These are phyloP conservation scores for Backusella sp. DNA, from an alignment of 192 early-diverging fungal species.

Conservation along the genomic window DNA sequence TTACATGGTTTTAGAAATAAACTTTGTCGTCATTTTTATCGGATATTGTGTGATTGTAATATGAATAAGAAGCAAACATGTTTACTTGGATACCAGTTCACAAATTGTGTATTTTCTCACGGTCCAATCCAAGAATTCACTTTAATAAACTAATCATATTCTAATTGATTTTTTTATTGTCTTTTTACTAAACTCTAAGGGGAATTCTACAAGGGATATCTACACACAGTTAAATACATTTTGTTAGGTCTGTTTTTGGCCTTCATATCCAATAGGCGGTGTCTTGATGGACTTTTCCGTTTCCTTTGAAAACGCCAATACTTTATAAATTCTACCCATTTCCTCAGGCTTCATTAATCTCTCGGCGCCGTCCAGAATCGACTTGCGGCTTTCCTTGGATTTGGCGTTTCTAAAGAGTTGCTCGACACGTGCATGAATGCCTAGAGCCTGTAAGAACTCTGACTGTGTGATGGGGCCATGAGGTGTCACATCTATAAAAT, in stretches of 20 bases:
- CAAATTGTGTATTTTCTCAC: too few species aligned
- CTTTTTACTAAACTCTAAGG: too few species aligned
- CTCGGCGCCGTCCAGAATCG: conserved; percentile 67
- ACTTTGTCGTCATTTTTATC: too few species aligned
- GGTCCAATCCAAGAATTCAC: too few species aligned
- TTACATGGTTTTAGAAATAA: too few species aligned
- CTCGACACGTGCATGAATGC: conserved; percentile 73
- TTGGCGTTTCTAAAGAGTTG: conserved; percentile 61
- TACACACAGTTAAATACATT: background rate
- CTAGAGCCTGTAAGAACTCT: conserved; percentile 72
- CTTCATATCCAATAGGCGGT: background rate
- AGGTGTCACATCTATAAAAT: conserved; percentile 30
- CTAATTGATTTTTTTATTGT: too few species aligned
- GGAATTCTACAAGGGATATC: background rate
- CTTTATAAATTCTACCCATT: conserved; percentile 92
- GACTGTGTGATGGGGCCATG: conserved; percentile 84
- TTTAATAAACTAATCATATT: too few species aligned
- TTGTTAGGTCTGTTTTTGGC: background rate
- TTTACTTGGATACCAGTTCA: too few species aligned
- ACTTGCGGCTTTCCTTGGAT: conserved; percentile 49
- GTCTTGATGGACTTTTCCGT: background rate
- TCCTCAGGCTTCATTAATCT: conserved; percentile 69
- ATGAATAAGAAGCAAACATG: too few species aligned
- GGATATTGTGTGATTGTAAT: too few species aligned
- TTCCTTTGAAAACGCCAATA: conserved; percentile 49